These are phyloP conservation scores for Rubia occidens DNA, from an alignment of 305 asterid genomes.

Conservation along the genomic window DNA sequence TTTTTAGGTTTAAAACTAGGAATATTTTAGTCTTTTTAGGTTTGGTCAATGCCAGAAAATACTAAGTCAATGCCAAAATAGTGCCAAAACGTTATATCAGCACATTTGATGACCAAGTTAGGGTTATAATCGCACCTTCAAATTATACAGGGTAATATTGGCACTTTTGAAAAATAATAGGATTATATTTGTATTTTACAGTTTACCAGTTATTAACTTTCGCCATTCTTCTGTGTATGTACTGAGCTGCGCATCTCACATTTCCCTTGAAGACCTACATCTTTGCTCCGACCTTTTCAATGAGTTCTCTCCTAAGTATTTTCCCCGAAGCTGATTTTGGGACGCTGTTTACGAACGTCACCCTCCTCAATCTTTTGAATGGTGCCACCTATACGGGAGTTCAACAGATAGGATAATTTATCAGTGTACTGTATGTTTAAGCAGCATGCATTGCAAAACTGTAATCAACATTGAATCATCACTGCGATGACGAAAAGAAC, in stretches of 20 bases:
- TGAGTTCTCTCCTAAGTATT: slow-evolving; percentile 75
- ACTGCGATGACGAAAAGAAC: background rate
- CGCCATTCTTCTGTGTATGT: background rate
- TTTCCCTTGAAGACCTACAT: slow-evolving; percentile 18
- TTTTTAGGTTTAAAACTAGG: too few species aligned
- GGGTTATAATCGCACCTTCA: too few species aligned
- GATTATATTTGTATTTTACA: too few species aligned
- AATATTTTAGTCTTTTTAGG: too few species aligned
- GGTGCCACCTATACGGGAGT: slow-evolving; percentile 62
- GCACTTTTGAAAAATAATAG: too few species aligned
- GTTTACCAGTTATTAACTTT: too few species aligned
- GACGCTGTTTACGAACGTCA: slow-evolving; percentile 56
- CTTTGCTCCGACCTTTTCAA: slow-evolving; percentile 61
- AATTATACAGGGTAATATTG: too few species aligned
- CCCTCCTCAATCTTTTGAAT: slow-evolving; percentile 57
- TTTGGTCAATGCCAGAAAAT: too few species aligned
- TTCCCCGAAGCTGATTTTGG: slow-evolving; percentile 92
- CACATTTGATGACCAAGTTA: too few species aligned
- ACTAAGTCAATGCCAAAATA: too few species aligned
- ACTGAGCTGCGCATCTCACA: background rate
- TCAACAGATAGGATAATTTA: too few species aligned
- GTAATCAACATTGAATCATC: background rate
- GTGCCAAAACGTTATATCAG: too few species aligned
- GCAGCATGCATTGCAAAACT: background rate
- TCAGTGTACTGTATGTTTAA: background rate